These are phyloP conservation scores for Hypsizygus ulmarius DNA, from an alignment of 1,284 basidiomycete genomes.

Conservation along the genomic window DNA sequence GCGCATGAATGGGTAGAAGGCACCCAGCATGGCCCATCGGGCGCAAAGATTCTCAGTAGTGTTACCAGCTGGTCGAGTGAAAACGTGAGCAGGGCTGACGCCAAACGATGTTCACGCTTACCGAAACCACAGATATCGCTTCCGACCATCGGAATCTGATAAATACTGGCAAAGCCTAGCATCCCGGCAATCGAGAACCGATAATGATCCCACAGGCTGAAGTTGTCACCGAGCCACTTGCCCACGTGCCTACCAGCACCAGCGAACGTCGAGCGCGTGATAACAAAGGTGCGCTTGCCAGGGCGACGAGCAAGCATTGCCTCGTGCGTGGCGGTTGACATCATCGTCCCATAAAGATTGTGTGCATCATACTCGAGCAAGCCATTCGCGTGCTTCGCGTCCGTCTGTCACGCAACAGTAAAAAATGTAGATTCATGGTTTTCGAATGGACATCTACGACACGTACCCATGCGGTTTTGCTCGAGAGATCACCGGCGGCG, in stretches of 20 bases:
- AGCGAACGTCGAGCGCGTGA: conserved; percentile 72
- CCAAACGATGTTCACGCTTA: conserved; percentile 26
- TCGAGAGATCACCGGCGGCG: conserved; percentile 47
- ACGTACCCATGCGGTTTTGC: conserved; percentile 54
- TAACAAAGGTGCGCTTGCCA: conserved; percentile 58
- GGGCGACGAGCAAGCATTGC: conserved; percentile 63
- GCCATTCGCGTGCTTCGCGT: conserved; percentile 60
- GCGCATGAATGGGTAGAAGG: conserved; percentile 72
- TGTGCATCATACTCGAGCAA: conserved; percentile 64
- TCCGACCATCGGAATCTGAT: conserved; percentile 69
- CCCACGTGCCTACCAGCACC: conserved; percentile 63
- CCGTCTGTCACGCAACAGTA: conserved; percentile 35
- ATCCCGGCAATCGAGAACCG: conserved; percentile 60
- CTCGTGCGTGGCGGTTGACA: conserved; percentile 59
- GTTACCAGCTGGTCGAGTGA: conserved; percentile 40
- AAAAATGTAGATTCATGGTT: neutral
- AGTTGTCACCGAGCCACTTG: conserved; percentile 73
- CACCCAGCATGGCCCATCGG: conserved; percentile 67
- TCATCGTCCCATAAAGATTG: conserved; percentile 72
- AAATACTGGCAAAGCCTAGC: conserved; percentile 59
- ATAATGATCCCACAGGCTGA: conserved; percentile 57
- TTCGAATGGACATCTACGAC: neutral
- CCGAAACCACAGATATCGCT: conserved; percentile 67
- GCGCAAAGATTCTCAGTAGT: conserved; percentile 65
- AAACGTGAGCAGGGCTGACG: neutral